Conservation (phyloP, 176 grass and related monocot species). For the Phragmites australis region DNA sequence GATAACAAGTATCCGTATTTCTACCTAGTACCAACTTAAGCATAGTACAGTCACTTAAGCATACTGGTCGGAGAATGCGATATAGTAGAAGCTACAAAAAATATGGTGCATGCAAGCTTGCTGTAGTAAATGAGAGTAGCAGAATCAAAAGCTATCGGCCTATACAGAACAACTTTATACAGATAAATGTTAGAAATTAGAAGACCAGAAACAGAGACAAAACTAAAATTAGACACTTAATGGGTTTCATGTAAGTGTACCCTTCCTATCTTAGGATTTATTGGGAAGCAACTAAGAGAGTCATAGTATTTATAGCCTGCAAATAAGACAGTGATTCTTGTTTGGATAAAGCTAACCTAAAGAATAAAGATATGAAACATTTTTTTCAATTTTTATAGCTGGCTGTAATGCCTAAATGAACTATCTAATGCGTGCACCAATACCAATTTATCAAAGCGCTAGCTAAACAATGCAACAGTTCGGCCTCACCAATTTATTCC, state of each 20-base stretch:
- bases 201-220: background rate
- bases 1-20: background rate
- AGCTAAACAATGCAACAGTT: background rate
- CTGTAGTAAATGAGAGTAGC: background rate
- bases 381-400: background rate
- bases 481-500: background rate
- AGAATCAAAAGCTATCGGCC: slow-evolving; percentile 1
- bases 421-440: background rate
- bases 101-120: background rate
- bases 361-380: background rate
- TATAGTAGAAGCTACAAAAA: background rate
- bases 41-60: too few species aligned
- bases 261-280: background rate
- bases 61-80: too few species aligned
- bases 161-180: background rate
- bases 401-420: background rate
- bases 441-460: background rate
- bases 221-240: background rate
- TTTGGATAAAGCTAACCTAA: slow-evolving; percentile 1
- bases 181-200: background rate
- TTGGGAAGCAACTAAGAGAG: background rate
- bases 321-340: background rate
- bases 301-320: background rate
- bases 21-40: background rate
- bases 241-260: background rate